phyloP scores from a whole-genome alignment of 306 rosid genomes.

The Begonia masoniana region DNA sequence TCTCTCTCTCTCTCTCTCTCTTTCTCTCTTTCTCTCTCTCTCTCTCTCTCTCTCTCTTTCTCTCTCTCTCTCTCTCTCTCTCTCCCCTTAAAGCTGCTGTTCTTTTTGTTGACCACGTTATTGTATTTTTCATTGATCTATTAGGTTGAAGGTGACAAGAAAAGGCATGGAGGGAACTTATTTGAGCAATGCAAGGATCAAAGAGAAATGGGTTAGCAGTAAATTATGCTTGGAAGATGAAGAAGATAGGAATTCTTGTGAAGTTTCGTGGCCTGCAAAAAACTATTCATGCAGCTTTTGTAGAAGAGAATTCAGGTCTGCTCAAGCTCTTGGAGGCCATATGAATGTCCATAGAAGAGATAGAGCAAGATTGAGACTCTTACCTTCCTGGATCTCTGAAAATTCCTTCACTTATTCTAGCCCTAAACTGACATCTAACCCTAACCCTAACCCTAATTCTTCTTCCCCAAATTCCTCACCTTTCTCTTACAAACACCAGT shows the following conservation, averaged over 20 bases:
- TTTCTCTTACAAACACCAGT: background rate
- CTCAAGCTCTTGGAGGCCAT: constrained; percentile 84
- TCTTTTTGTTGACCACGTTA: background rate
- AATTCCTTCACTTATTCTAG: constrained; percentile 8
- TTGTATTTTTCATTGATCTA: background rate
- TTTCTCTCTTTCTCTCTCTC: too few relatives aligned
- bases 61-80: too few relatives aligned
- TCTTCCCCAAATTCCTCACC: constrained; percentile 16
- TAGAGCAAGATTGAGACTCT: constrained; percentile 57
- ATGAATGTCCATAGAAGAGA: constrained; percentile 93
- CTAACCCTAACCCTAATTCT: background rate
- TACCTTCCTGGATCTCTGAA: constrained; percentile 28
- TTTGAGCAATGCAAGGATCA: constrained; percentile 23
- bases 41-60: too few relatives aligned
- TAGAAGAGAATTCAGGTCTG: constrained; percentile 69
- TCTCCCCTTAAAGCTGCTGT: background rate
- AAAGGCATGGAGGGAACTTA: constrained; percentile 42
- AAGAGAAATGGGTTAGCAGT: constrained; percentile 16
- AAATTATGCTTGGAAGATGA: constrained; percentile 17
- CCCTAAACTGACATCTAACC: constrained; percentile 10
- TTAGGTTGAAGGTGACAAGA: constrained; percentile 1
- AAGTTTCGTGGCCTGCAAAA: constrained; percentile 41
- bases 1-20: constrained; percentile 7
- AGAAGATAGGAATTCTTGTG: constrained; percentile 21
- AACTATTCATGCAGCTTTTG: constrained; percentile 66